phyloP scores from a whole-genome alignment of 805 yeast genomes.

The Kregervanrija delftensis region DNA sequence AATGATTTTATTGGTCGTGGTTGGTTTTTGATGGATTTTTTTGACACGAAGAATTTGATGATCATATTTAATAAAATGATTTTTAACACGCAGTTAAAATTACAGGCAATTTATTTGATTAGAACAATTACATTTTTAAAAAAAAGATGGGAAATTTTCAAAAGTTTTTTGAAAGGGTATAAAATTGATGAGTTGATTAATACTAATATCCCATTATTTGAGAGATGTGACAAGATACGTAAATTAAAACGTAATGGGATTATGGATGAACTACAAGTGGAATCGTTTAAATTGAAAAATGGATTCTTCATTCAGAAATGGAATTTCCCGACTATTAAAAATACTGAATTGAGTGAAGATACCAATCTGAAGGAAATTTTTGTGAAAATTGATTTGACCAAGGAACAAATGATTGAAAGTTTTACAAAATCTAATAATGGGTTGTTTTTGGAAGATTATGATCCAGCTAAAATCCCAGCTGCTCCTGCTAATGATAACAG shows the following conservation, averaged over 20 bases:
- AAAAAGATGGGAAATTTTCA: neutral
- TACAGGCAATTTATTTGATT: slow-evolving; percentile 4
- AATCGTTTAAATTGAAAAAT: slow-evolving; percentile 2
- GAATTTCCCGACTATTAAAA: slow-evolving; percentile 3
- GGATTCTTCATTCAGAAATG: slow-evolving; percentile 5
- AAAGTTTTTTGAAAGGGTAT: neutral
- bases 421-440: slow-evolving; percentile 4
- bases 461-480: too few relatives aligned
- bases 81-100: neutral
- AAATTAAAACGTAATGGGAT: neutral
- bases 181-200: slow-evolving; percentile 3
- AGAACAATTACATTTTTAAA: slow-evolving; percentile 4
- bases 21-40: neutral
- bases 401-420: slow-evolving; percentile 2
- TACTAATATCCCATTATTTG: neutral
- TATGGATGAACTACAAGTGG: slow-evolving; percentile 1
- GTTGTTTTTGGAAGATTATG: slow-evolving; percentile 3
- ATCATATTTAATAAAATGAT: slow-evolving; percentile 1
- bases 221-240: slow-evolving; percentile 2
- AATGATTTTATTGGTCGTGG: slow-evolving; percentile 7
- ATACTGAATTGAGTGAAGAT: too few relatives aligned
- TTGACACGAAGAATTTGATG: neutral
- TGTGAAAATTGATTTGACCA: too few relatives aligned
- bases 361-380: too few relatives aligned
- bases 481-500: neutral